phyloP scores from a whole-genome alignment of 768 basidiomycete species.

The Lactarius evosmus region DNA sequence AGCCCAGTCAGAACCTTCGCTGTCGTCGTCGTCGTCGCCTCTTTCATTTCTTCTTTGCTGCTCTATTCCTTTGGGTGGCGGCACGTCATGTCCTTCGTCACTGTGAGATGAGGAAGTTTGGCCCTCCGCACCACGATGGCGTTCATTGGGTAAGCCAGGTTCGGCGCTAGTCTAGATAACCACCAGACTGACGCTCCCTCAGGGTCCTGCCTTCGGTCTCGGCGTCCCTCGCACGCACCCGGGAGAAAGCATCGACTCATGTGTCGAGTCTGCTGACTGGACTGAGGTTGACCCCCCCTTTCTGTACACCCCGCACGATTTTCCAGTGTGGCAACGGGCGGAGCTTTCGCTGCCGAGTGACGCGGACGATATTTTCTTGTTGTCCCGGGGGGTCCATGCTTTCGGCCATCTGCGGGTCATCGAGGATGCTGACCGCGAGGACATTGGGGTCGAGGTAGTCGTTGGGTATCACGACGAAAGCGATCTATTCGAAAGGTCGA shows the following conservation, averaged over 20 bases:
- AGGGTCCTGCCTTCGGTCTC: background rate
- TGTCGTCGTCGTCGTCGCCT: slow-evolving; percentile 10
- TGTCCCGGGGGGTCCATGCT: background rate
- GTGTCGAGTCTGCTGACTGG: slow-evolving; percentile 15
- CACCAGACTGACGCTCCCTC: background rate
- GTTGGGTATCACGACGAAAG: slow-evolving; percentile 2
- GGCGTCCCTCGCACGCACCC: background rate
- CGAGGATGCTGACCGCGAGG: slow-evolving; percentile 11
- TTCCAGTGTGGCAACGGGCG: slow-evolving; percentile 5
- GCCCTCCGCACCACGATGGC: background rate
- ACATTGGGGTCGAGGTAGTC: slow-evolving; percentile 21
- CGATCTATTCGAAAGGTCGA: slow-evolving; percentile 5
- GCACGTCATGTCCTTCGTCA: slow-evolving; percentile 6
- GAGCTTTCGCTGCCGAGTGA: slow-evolving; percentile 16
- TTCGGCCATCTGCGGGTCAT: slow-evolving; percentile 1
- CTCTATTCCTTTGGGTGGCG: background rate
- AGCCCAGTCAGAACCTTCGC: background rate
- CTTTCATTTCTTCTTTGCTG: background rate
- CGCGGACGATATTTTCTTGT: slow-evolving; percentile 15
- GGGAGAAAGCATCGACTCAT: slow-evolving; percentile 4
- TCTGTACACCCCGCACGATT: background rate
- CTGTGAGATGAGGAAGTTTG: slow-evolving; percentile 1
- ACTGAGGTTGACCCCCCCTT: background rate
- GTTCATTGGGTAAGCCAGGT: background rate
- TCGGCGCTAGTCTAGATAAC: background rate